phyloP scores from a whole-genome alignment of 345 rosid genomes.

The Sisymbrium irio region DNA sequence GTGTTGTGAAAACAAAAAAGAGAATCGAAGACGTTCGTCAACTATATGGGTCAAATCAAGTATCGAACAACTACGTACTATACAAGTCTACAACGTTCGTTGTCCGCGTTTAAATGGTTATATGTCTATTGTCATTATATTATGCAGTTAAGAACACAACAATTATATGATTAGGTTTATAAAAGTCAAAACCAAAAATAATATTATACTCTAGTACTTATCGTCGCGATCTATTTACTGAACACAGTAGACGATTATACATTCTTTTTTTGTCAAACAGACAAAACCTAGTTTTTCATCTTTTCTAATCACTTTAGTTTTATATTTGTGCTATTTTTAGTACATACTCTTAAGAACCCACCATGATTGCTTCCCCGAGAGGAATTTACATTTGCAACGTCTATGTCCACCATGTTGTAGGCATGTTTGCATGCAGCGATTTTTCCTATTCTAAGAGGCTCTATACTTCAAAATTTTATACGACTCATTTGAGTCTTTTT shows the following conservation, averaged over 20 bases:
- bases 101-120: background rate
- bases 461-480: no score
- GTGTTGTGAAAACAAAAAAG: no score
- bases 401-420: no score
- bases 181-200: conserved; percentile 5
- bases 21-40: background rate
- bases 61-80: background rate
- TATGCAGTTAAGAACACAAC: background rate
- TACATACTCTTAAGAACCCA: no score
- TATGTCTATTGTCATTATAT: conserved; percentile 15
- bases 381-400: no score
- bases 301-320: background rate
- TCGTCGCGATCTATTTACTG: background rate
- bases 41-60: background rate
- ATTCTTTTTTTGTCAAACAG: background rate
- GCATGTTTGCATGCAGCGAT: no score
- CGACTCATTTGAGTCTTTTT: no score
- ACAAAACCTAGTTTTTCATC: no score
- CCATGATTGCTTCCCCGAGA: no score
- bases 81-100: background rate
- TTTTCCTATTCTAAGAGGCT: no score
- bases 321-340: background rate
- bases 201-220: background rate
- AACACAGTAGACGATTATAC: background rate
- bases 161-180: background rate